Base-by-base conservation (phyloP, 257 asterid genomes). In the Osmanthus fragrans region DNA sequence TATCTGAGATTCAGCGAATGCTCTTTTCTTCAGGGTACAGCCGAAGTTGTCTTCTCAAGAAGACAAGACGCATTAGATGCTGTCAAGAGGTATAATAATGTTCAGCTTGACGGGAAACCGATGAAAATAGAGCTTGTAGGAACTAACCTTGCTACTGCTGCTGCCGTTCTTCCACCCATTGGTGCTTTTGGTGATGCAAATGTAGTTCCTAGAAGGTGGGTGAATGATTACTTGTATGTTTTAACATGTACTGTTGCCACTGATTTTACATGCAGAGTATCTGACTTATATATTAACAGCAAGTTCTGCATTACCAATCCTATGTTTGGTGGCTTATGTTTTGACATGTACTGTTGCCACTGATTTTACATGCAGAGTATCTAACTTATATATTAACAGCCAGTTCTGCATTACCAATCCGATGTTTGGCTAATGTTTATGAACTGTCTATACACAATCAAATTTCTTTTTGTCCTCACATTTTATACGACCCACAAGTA, bases 1-100 rank as follows among this genome's bases (percentile, higher is more conserved):
- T 79, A 82, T 77, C 73, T 37, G 64, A 79, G 81, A 67, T 80
- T 84, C 74, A 82, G 77, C 82, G 71, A 75, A 37, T 6, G 18
- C 27, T 56, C 13, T 16, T 85, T 78, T 83, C 58, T 75, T 51
- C 81, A 96, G 98, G 99, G 99, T 76, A 96, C 98, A 27, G 97
- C 97, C 58, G 99, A 96, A 85, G 92, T 94, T 69, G 92, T 86
- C 47, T 94, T 83, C 77, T 74, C 87, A 32, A 86, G 84, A 15
- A 80, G 87, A 27, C 92, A 91, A 82, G 97, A 92, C 84, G 97
- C 99, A 73, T 73, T 92, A 83, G 81, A 89, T 73, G 97, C 97
- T 79, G 82, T 91, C 58, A 82, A 77, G 85, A 88, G 79, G 79
- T 92, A 86, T 76, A 83, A 89, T 65, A 80, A 89, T 72, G 82